phyloP scores from a whole-genome alignment of 2,329 filamentous ascomycete genomes.

The Sporothrix inflata region DNA sequence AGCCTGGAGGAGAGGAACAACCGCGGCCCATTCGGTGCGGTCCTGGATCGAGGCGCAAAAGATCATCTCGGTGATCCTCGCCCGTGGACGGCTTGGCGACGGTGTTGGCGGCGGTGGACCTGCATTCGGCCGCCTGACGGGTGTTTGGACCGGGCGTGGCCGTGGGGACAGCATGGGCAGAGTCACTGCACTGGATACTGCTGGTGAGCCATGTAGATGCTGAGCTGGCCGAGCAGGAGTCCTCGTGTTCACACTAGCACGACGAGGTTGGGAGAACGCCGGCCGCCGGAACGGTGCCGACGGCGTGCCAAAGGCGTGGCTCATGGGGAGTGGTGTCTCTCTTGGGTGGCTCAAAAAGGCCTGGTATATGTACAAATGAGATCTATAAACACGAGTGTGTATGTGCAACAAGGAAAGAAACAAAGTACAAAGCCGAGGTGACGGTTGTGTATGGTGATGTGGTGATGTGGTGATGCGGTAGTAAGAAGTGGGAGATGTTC shows the following conservation, averaged over 20 bases:
- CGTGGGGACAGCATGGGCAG: neutral
- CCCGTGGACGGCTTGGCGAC: neutral
- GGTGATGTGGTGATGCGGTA: neutral
- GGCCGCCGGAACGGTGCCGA: conserved; percentile 1
- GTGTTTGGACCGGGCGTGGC: neutral
- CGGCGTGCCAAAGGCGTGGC: neutral
- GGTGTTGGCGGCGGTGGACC: neutral
- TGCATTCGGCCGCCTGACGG: neutral
- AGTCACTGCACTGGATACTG: neutral
- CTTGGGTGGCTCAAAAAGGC: neutral
- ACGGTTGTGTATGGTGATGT: neutral
- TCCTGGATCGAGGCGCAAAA: conserved; percentile 48
- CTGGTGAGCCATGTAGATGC: neutral
- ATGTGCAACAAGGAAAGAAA: neutral
- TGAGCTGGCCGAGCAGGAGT: neutral
- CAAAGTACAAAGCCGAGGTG: neutral
- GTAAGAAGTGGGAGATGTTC: conserved; percentile 7
- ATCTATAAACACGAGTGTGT: conserved; percentile 17
- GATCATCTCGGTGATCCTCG: conserved; percentile 7
- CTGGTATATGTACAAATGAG: conserved; percentile 24
- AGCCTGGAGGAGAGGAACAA: conserved; percentile 38
- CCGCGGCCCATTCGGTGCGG: conserved; percentile 44
- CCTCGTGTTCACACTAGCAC: neutral
- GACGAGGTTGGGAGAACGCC: neutral
- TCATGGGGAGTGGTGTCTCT: conserved; percentile 25